Conservation (phyloP, 2,329 filamentous ascomycete species). For the Pseudogymnoascus sp. region DNA sequence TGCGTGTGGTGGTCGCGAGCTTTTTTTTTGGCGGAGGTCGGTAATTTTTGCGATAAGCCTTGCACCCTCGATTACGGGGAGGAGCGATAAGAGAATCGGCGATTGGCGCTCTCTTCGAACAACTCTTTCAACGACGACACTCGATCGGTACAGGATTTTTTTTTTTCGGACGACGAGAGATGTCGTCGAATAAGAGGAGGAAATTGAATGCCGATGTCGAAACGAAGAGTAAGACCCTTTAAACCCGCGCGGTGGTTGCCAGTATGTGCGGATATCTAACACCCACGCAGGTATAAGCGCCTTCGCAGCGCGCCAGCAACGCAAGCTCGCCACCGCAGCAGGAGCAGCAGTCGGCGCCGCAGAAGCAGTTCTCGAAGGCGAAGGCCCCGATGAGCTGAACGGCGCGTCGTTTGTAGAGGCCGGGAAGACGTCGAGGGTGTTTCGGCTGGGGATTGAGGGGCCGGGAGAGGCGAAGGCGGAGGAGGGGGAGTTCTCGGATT, state of each 20-base stretch:
- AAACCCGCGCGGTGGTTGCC: neutral
- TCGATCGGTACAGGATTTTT: neutral
- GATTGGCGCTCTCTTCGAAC: neutral
- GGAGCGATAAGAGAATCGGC: neutral
- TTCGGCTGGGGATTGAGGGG: neutral
- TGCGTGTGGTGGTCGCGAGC: neutral
- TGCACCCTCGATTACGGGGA: neutral
- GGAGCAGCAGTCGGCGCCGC: neutral
- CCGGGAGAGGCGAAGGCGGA: neutral
- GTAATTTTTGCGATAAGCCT: slow-evolving; percentile 7
- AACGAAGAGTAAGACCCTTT: slow-evolving; percentile 27
- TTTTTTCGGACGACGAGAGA: slow-evolving; percentile 3
- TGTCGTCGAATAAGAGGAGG: slow-evolving; percentile 32
- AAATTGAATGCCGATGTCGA: slow-evolving; percentile 32
- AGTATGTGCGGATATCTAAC: slow-evolving; percentile 13
- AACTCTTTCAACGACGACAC: neutral
- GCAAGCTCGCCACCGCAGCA: neutral
- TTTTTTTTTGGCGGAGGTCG: slow-evolving; percentile 7
- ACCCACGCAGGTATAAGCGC: slow-evolving; percentile 23
- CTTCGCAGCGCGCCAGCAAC: slow-evolving; percentile 20
- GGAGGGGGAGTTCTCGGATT: slow-evolving; percentile 1
- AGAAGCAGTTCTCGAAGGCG: slow-evolving; percentile 34
- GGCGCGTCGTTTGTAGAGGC: slow-evolving; percentile 3
- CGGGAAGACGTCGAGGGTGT: neutral
- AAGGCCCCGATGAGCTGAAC: slow-evolving; percentile 13